Conservation (phyloP, 495 filamentous ascomycete species). For the Hyphodiscus hymeniophilus region DNA sequence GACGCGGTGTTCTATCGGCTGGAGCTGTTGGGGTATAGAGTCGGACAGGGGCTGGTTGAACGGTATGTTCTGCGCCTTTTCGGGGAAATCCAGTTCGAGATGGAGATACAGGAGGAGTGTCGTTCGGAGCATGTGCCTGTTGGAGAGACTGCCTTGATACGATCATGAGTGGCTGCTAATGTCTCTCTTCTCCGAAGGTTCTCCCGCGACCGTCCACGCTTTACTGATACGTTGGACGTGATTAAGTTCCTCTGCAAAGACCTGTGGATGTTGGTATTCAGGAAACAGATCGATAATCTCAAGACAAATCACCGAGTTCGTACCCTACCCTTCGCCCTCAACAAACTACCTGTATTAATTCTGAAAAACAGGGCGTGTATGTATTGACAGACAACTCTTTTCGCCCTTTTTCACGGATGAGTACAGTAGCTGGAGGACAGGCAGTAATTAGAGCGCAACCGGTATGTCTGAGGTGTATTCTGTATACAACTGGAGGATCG, state of each 20-base stretch:
- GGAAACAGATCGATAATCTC: slow-evolving; percentile 95
- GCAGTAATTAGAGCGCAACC: slow-evolving; percentile 70
- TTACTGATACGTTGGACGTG: slow-evolving; percentile 77
- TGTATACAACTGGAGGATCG: slow-evolving; percentile 1
- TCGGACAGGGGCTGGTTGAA: slow-evolving; percentile 88
- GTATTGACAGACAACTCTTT: slow-evolving; percentile 93
- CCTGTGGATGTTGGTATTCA: slow-evolving; percentile 85
- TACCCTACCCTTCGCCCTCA: slow-evolving; percentile 3
- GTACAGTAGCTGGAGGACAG: slow-evolving; percentile 61
- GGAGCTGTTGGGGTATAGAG: slow-evolving; percentile 82
- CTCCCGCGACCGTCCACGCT: slow-evolving; percentile 77
- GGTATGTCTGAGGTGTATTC: slow-evolving; percentile 41
- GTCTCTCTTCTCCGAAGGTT: slow-evolving; percentile 48
- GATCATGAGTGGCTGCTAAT: not conserved
- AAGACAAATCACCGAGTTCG: slow-evolving; percentile 93
- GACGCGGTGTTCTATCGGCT: slow-evolving; percentile 79
- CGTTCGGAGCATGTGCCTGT: too few species aligned
- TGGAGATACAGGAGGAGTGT: too few species aligned
- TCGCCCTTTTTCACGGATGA: slow-evolving; percentile 82
- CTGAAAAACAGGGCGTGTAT: slow-evolving; percentile 66
- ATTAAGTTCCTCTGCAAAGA: slow-evolving; percentile 99
- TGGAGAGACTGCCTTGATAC: too few species aligned
- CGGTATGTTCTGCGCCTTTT: slow-evolving; percentile 51
- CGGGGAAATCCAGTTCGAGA: not conserved
- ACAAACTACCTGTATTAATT: slow-evolving; percentile 4